These are phyloP conservation scores for Cymbidium sinense DNA, from an alignment of 106 monocot species.

Conservation along the genomic window DNA sequence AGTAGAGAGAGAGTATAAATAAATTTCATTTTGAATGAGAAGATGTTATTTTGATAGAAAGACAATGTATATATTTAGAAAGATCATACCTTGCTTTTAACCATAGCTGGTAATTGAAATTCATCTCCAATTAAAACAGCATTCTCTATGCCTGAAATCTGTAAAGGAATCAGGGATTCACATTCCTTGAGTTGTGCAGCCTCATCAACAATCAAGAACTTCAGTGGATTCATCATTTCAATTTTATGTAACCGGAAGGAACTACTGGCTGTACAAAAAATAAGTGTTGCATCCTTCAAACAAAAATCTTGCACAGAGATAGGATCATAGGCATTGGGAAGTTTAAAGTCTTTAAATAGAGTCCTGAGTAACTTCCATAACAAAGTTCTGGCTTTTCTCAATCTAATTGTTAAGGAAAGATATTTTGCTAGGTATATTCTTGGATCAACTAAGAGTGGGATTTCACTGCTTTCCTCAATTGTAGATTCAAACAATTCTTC, in stretches of 20 bases:
- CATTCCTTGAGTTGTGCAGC: slow-evolving; percentile 43
- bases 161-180: slow-evolving; percentile 57
- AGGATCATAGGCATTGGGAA: not conserved
- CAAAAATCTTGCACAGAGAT: slow-evolving; percentile 17
- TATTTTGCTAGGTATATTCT: not conserved
- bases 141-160: slow-evolving; percentile 31
- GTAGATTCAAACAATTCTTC: not conserved
- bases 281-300: slow-evolving; percentile 19
- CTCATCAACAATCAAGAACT: slow-evolving; percentile 43
- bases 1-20: not conserved
- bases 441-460: not conserved
- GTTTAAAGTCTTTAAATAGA: not conserved
- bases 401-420: not conserved
- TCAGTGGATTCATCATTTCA: not conserved
- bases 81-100: slow-evolving; percentile 16
- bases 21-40: not conserved
- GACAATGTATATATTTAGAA: not conserved
- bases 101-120: slow-evolving; percentile 50
- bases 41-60: not conserved
- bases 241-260: slow-evolving; percentile 38
- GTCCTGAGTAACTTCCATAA: not conserved
- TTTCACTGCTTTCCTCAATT: not conserved
- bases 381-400: not conserved
- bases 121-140: slow-evolving; percentile 69
- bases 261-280: slow-evolving; percentile 49